phyloP scores from a whole-genome alignment of 2,329 filamentous ascomycete genomes.

The Pseudocercospora cruenta region DNA sequence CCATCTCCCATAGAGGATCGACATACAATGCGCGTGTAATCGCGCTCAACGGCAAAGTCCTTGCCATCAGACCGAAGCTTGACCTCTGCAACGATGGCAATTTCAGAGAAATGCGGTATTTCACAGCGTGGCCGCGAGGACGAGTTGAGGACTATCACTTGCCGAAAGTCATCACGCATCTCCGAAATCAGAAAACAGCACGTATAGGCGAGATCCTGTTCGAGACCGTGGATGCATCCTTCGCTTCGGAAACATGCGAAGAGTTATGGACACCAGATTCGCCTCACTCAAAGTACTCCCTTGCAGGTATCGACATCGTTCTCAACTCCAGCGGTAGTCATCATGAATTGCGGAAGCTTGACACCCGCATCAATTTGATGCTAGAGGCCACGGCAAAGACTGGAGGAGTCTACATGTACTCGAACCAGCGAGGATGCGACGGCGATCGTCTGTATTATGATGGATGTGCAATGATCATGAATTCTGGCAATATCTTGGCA shows the following conservation, averaged over 20 bases:
- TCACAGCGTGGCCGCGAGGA: constrained; percentile 65
- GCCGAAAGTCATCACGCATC: constrained; percentile 60
- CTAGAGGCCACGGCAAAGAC: constrained; percentile 65
- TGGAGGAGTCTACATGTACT: constrained; percentile 66
- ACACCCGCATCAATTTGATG: constrained; percentile 65
- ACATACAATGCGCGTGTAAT: constrained; percentile 71
- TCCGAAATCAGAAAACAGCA: constrained; percentile 59
- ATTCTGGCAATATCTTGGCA: constrained; percentile 65
- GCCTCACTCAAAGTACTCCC: constrained; percentile 63
- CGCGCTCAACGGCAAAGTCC: constrained; percentile 66
- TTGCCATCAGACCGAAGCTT: constrained; percentile 73
- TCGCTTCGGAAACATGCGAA: constrained; percentile 70
- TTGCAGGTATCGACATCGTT: constrained; percentile 64
- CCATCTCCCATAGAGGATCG: constrained; percentile 64
- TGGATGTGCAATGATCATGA: constrained; percentile 64
- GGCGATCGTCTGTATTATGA: constrained; percentile 67
- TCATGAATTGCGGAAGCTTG: constrained; percentile 68
- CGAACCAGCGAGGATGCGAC: constrained; percentile 62
- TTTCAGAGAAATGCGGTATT: constrained; percentile 55
- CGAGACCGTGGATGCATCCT: constrained; percentile 62
- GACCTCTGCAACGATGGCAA: constrained; percentile 72
- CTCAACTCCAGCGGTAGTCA: constrained; percentile 73
- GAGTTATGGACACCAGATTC: constrained; percentile 65
- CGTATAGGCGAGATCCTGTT: constrained; percentile 72
- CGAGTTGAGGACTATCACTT: constrained; percentile 68